Conservation (phyloP, 1,284 basidiomycete genomes). For the Apiotrichum brassicae region DNA sequence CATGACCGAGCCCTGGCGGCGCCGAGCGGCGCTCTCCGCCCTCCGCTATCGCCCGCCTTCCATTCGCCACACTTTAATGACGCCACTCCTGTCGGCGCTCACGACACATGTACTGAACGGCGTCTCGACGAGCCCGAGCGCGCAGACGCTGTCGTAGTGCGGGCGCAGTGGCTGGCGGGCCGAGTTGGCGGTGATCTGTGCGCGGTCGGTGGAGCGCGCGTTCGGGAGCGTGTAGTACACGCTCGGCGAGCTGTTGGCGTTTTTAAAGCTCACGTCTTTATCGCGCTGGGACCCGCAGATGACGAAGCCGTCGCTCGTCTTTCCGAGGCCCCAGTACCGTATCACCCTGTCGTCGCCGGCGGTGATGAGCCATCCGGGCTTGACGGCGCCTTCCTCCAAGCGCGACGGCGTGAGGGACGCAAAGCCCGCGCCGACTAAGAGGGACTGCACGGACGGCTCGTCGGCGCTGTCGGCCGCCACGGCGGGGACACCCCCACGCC, state of each 20-base stretch:
- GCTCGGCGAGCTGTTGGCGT: constrained; percentile 3
- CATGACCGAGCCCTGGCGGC: too few relatives aligned
- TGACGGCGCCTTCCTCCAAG: constrained; percentile 10
- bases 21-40: too few relatives aligned
- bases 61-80: constrained; percentile 46
- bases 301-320: constrained; percentile 34
- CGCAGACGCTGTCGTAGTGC: constrained; percentile 43
- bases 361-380: constrained; percentile 36
- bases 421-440: constrained; percentile 30
- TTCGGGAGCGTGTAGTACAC: constrained; percentile 30
- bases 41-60: constrained; percentile 28
- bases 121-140: constrained; percentile 41
- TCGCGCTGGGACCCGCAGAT: constrained; percentile 42
- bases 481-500: constrained; percentile 7
- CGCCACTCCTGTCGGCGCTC: constrained; percentile 41
- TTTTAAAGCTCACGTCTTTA: constrained; percentile 41
- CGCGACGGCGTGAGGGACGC: constrained; percentile 21
- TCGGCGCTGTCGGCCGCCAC: constrained; percentile 10
- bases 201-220: constrained; percentile 10
- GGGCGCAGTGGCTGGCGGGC: constrained; percentile 42
- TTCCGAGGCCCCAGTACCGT: constrained; percentile 40
- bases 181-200: constrained; percentile 7
- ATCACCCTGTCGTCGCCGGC: constrained; percentile 44
- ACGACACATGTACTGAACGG: constrained; percentile 43
- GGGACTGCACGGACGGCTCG: constrained; percentile 18